Evolutionary conservation across 208 protist species (phyloP), one percentile per base, ranked within the genome.

Genomic region (Wallacemonas sp.): DNA sequence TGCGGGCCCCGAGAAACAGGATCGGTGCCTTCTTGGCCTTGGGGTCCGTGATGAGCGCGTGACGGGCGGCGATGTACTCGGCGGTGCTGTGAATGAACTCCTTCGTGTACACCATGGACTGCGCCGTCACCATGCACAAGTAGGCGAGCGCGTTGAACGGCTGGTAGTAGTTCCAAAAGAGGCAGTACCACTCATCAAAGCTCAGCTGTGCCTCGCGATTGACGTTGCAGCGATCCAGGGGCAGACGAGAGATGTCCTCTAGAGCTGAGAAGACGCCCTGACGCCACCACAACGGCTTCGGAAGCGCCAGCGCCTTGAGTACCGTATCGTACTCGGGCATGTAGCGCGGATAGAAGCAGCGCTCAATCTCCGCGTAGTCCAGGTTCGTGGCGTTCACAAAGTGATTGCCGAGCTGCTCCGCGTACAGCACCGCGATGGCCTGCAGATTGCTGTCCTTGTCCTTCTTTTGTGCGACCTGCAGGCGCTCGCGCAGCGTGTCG

Each of bases 161-260:
- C 45, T 86, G 80, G 66, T 89, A 89, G 73, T 95, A 95, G 69
- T 95, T 95, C 86, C 86, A 93, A 46, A 95, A 92, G 45, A 95
- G 84, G n/a, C 68, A 83, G 65, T 91, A 93, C 85, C 86, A 95
- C 72, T 95, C 87, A 62, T 91, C 82, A 67, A 93, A 95, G 52
- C 49, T 86, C 61, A 95, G 44, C 44, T 73, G 23, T 0, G 81
- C 65, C 71, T 89, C 75, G 42, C 79, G 81, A 32, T 89, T 83
- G 20, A 63, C 64, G 65, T 91, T 82, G 72, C 85, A 92, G 32
- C 79, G 74, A 57, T 91, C 86, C 3, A 95, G 79, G 28, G 90
- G 87, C 45, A 93, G 76, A 3, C 90, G 87, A 20, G 90, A 92
- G 68, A 95, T 93, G 54, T 95, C 82, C 74, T 95, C 87, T 22